Base-by-base conservation (phyloP, 257 asterid species). In the Asclepias syriaca region DNA sequence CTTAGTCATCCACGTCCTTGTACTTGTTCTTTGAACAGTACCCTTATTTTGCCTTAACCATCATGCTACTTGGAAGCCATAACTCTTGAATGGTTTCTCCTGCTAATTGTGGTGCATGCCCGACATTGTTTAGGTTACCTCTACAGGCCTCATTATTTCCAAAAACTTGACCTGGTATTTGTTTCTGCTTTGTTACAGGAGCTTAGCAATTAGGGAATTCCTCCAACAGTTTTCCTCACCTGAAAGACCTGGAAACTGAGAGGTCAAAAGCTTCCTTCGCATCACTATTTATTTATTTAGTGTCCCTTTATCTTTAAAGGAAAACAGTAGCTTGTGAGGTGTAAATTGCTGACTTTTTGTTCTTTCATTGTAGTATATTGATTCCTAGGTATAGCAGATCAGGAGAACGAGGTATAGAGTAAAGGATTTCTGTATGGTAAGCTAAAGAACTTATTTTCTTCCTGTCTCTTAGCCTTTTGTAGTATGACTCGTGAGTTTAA, bases 201-300 rank as follows among this genome's bases (percentile, higher is more conserved):
- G 57, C 43, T 37, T 65, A 12, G 77, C 77, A 8, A 73, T 73
- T 32, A 65, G 71, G 46, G 70, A 73, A 65, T 37, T 59, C 77
- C 71, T 73, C n/a, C 32, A 39, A 53, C 11, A n/a, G 43, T 37
- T 51, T 51, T 39, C 77, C 64, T n/a, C 66, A 14, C 21, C 29
- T n/a, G 77, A 65, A 73, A 65, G 46, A 53, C 39, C 65, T 29
- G 43, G 65, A 71, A 65, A 73, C 63, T 73, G 71, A 73, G 53
- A 50, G 14, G 21, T 51, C 58, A 61, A 29, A 13, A 29, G 45
- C 22, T 14, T 32, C 66, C 18, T n/a, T 1, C 8, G 61, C 61
- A 21, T 53, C 24, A 6, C 18, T 53, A n/a, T 5, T 53, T 53
- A 18, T 21, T 18, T 21, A 53, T 53, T 19, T 53, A 6, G 7